A percentile compares a stretch with the other conserved stretches of the same genome.
phyloP scores from a whole-genome alignment of 2,329 filamentous ascomycete genomes.

The Colletotrichum brevisporum region DNA sequence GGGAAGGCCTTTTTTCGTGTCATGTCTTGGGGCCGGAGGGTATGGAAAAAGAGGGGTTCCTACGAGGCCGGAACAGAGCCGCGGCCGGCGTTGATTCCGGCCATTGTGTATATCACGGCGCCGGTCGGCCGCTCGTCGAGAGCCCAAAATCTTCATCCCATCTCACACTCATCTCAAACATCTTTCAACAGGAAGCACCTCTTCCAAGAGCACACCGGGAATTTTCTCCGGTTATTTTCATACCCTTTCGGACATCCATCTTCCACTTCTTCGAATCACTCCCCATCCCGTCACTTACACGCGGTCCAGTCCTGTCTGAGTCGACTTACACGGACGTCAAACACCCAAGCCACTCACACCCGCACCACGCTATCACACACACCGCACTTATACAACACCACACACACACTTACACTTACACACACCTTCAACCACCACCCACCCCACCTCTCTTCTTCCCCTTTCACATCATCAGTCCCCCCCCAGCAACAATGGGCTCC shows the following conservation, averaged over 20 bases:
- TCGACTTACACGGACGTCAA: constrained; percentile 25
- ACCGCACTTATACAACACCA: constrained; percentile 31
- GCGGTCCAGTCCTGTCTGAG: constrained; percentile 13
- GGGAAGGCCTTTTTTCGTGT: constrained; percentile 19
- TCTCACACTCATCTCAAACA: too few species aligned
- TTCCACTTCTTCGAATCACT: too few species aligned
- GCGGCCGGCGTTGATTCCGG: constrained; percentile 64
- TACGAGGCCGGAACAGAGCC: constrained; percentile 56
- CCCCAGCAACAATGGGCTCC: constrained; percentile 56
- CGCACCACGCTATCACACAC: constrained; percentile 7
- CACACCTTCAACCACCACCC: constrained; percentile 24
- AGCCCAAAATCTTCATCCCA: constrained; percentile 25
- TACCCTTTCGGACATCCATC: not conserved
- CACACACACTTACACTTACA: constrained; percentile 20
- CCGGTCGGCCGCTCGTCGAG: constrained; percentile 40
- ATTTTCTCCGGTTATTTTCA: constrained; percentile 34
- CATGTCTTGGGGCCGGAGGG: constrained; percentile 29
- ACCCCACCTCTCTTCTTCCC: constrained; percentile 15
- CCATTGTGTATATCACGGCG: constrained; percentile 63
- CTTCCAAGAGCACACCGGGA: constrained; percentile 27
- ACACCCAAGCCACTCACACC: constrained; percentile 25
- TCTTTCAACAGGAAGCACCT: constrained; percentile 5
- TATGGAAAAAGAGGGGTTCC: constrained; percentile 19
- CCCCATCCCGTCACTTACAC: constrained; percentile 25
- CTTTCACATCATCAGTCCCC: constrained; percentile 14